Evolutionary conservation across 768 basidiomycete genomes (phyloP), one percentile per base, ranked within the genome.

Genomic region (Suillus bovinus): DNA sequence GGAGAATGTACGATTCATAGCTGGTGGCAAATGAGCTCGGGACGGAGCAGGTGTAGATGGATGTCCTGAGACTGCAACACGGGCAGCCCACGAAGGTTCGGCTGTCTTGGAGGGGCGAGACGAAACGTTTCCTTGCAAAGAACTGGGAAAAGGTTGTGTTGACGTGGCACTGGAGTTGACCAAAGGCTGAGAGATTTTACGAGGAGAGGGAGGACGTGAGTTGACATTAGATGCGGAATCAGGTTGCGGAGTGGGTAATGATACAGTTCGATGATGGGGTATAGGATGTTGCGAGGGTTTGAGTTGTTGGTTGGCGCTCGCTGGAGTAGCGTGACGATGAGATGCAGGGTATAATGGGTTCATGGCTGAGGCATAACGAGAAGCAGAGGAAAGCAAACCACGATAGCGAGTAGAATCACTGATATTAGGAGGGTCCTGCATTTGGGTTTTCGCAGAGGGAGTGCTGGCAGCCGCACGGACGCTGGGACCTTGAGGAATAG

Each of bases 1-100:
- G 14, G 82, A 83, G 22, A 75, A 71, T 42, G 73, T 69, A 34
- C 77, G 77, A 46, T 77, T 72, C 24, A 78, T 58, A 17, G 64
- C 71, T 39, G 73, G 61, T 33, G 69, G 63, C 16, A 61, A 47
- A 20, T 72, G 61, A 60, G 63, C 49, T 58, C 70, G 73, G 8
- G 67, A 58, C 34, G 73, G 74, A 56, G 72, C 72, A 65, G 76
- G 72, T 6, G 77, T 68, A 22, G 70, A 68, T 14, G 70, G 49
- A 61, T 77, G 72, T 1, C 71, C 77, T 29, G 76, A 64, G n/a
- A 64, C 60, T 11, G 76, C 69, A 9, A 62, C 70, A 24, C 77
- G 69, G 47, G 71, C 49, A 13, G 65, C n/a, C 53, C 71, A 70
- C 22, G 60, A 47, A 24, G 47, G 60, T 55, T 39, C 55, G 20